Evolutionary conservation across 106 monocot species (phyloP).

Genomic region (Dioscorea zingiberensis): DNA sequence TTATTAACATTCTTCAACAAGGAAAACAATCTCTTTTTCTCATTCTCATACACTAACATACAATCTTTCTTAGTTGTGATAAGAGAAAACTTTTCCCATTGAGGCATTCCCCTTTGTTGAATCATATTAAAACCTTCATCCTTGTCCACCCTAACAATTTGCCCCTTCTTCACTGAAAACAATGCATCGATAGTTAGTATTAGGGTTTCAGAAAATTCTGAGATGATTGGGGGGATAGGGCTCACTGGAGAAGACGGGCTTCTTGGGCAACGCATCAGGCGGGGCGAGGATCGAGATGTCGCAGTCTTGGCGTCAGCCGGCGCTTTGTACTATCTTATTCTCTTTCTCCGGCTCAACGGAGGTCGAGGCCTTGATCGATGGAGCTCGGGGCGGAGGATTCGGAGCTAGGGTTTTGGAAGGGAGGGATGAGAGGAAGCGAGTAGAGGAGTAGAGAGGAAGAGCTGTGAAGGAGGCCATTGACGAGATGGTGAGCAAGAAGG

Average conservation of each 20-base stretch:
- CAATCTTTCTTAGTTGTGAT: too few species aligned
- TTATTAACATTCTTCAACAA: too few species aligned
- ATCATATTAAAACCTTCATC: too few species aligned
- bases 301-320: constrained; percentile 4
- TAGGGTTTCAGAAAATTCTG: not conserved
- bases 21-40: too few species aligned
- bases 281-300: not conserved
- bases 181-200: not conserved
- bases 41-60: too few species aligned
- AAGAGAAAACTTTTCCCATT: too few species aligned
- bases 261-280: constrained; percentile 33
- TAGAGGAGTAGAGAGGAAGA: not conserved
- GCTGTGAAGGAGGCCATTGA: constrained; percentile 20
- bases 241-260: constrained; percentile 71
- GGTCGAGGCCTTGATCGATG: constrained; percentile 25
- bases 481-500: constrained; percentile 22
- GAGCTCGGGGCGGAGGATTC: not conserved
- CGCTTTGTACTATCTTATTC: not conserved
- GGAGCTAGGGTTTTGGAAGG: constrained; percentile 1
- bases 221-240: not conserved
- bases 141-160: constrained; percentile 90
- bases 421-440: not conserved
- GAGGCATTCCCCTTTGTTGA: too few species aligned
- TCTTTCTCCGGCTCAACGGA: constrained; percentile 38
- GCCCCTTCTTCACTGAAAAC: constrained; percentile 86